These are phyloP conservation scores for Malassezia sp. DNA, from an alignment of 1,284 basidiomycete species.

Conservation along the genomic window DNA sequence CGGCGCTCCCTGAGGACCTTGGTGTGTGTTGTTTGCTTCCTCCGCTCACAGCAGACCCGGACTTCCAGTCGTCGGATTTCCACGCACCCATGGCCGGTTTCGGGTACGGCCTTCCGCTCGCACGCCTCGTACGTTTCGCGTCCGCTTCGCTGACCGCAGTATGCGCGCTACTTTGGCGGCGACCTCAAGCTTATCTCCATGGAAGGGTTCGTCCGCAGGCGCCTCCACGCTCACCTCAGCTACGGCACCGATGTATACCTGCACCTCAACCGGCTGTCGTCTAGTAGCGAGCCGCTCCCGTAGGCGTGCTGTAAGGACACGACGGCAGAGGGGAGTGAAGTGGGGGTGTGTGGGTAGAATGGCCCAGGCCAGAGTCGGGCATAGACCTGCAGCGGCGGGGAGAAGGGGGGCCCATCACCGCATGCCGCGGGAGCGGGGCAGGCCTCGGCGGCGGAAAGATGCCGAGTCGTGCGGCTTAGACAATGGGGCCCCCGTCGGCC, in stretches of 20 bases:
- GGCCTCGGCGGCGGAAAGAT: no score
- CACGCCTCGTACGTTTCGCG: slow-evolving; percentile 63
- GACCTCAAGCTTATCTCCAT: slow-evolving; percentile 92
- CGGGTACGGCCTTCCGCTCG: slow-evolving; percentile 74
- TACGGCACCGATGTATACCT: slow-evolving; percentile 59
- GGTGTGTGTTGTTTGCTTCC: no score
- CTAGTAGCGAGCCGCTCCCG: slow-evolving; percentile 49
- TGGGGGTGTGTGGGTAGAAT: no score
- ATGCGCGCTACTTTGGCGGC: slow-evolving; percentile 91
- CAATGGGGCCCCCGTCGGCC: no score
- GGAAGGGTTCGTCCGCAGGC: slow-evolving; percentile 95
- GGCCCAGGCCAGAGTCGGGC: no score
- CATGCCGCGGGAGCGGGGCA: no score
- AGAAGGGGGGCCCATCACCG: no score
- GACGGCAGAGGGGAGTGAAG: no score
- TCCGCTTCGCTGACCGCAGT: slow-evolving; percentile 44
- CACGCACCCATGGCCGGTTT: slow-evolving; percentile 96
- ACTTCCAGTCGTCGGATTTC: slow-evolving; percentile 84
- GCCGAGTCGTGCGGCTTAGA: no score
- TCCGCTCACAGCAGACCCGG: no score
- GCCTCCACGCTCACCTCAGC: not conserved
- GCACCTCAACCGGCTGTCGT: slow-evolving; percentile 64
- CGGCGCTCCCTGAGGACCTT: slow-evolving; percentile 78
- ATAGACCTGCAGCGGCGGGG: no score
- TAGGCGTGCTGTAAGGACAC: no score